A percentile compares a stretch with the other conserved stretches of the same genome.
These are phyloP conservation scores for Lyophyllum atratum DNA, from an alignment of 768 basidiomycete genomes.

Conservation along the genomic window DNA sequence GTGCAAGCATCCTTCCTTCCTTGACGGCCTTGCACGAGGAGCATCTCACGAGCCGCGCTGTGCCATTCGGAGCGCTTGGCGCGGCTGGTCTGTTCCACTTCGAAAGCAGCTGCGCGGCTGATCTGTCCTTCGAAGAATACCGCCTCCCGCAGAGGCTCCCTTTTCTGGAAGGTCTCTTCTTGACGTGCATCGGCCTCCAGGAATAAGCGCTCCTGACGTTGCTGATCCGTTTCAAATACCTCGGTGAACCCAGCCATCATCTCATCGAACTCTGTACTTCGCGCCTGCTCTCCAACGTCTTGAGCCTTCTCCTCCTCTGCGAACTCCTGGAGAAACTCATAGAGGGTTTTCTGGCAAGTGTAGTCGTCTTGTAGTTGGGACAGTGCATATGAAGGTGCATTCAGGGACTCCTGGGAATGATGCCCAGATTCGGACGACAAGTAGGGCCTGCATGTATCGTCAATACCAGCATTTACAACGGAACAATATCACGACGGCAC, in stretches of 20 bases:
- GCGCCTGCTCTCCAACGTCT: background rate
- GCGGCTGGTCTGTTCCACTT: background rate
- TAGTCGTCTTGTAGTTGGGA: background rate
- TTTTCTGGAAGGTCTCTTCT: background rate
- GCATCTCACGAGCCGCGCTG: background rate
- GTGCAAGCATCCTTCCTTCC: background rate
- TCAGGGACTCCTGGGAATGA: background rate
- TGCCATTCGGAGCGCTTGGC: conserved; percentile 1
- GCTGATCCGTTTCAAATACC: background rate
- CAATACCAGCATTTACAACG: background rate
- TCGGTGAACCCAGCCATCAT: background rate
- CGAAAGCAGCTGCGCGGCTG: background rate
- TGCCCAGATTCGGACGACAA: background rate
- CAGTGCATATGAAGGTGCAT: background rate
- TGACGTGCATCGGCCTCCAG: background rate
- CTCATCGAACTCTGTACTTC: background rate
- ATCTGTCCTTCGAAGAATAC: conserved; percentile 1
- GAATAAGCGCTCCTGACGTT: background rate
- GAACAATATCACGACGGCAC: background rate
- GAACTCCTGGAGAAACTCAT: background rate
- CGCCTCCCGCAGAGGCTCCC: background rate
- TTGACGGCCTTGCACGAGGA: background rate
- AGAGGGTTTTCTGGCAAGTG: background rate
- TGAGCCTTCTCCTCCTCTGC: conserved; percentile 1
- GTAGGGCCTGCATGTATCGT: background rate